Percentiles rank a stretch among this genome's conserved stretches.
Conservation (phyloP, 306 rosid genomes). For the Inga oerstediana region DNA sequence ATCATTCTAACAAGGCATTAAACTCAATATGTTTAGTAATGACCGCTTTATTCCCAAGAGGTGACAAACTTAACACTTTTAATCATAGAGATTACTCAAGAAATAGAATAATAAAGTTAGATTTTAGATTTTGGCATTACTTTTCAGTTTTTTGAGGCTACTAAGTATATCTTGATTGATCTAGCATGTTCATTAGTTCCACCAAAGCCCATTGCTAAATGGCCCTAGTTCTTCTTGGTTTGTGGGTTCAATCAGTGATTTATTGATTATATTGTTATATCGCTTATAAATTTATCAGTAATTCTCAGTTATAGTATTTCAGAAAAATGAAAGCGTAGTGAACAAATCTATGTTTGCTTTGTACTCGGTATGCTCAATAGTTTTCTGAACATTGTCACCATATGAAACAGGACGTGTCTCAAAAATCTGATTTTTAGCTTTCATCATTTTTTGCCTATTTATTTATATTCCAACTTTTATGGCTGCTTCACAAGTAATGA, state of each 20-base stretch:
- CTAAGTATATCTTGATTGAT: neutral
- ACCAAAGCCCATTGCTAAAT: neutral
- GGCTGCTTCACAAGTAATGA: slow-evolving; percentile 13
- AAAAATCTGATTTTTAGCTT: neutral
- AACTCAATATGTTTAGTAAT: neutral
- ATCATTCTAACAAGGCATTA: neutral
- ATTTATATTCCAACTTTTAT: neutral
- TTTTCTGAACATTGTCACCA: neutral
- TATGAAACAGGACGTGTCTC: neutral
- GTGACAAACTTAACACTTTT: neutral
- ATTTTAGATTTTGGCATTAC: neutral
- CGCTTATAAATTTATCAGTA: neutral
- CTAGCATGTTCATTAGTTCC: neutral
- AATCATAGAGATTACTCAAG: neutral
- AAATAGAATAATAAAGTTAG: neutral
- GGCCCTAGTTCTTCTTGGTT: neutral
- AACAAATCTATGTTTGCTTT: neutral
- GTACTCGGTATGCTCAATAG: neutral
- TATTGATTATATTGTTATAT: neutral
- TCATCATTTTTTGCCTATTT: neutral
- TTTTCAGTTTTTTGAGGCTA: neutral
- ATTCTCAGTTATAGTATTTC: neutral
- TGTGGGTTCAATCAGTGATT: neutral
- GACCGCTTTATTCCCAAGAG: neutral
- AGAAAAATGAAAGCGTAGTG: neutral